A percentile compares a stretch with the other conserved stretches of the same genome.
phyloP scores from a whole-genome alignment of 2,329 filamentous ascomycete species.

The Sporothrix humicola region DNA sequence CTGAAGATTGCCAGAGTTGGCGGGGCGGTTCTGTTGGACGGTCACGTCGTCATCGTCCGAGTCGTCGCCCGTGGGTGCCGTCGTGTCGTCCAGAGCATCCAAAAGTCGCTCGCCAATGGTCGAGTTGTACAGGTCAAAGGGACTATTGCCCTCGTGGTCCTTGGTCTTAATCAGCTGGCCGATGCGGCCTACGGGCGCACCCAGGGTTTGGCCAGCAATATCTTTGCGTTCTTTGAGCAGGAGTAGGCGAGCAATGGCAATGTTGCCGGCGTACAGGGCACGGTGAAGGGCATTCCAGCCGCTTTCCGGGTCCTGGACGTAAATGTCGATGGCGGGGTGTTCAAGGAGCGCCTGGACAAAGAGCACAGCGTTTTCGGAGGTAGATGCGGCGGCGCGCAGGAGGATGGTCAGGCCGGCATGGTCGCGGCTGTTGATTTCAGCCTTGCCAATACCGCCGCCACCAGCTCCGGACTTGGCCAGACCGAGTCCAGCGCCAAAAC shows the following conservation, averaged over 20 bases:
- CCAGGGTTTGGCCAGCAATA: conserved; percentile 62
- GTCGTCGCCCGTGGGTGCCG: background rate
- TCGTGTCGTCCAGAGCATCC: conserved; percentile 44
- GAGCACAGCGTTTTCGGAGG: conserved; percentile 67
- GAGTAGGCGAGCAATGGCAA: conserved; percentile 81
- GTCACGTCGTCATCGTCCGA: conserved; percentile 24
- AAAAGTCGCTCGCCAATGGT: conserved; percentile 82
- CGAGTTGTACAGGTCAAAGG: conserved; percentile 88
- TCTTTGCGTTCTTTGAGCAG: conserved; percentile 77
- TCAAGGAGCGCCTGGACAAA: conserved; percentile 83
- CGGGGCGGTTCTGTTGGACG: conserved; percentile 3
- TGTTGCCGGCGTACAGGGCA: conserved; percentile 87
- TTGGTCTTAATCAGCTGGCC: conserved; percentile 90
- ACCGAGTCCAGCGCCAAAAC: conserved; percentile 52
- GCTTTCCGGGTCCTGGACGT: conserved; percentile 85
- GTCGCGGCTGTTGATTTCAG: conserved; percentile 86
- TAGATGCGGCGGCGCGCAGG: conserved; percentile 81
- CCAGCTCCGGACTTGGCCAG: conserved; percentile 53
- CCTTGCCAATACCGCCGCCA: conserved; percentile 52
- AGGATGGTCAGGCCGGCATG: conserved; percentile 80
- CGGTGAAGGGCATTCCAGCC: conserved; percentile 96
- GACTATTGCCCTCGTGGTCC: conserved; percentile 91
- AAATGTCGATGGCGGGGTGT: conserved; percentile 82
- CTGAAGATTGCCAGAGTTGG: conserved; percentile 37
- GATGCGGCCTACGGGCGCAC: conserved; percentile 64